These are phyloP conservation scores for Phytophthora melonis DNA, from an alignment of 352 stramenopile genomes.

Conservation along the genomic window DNA sequence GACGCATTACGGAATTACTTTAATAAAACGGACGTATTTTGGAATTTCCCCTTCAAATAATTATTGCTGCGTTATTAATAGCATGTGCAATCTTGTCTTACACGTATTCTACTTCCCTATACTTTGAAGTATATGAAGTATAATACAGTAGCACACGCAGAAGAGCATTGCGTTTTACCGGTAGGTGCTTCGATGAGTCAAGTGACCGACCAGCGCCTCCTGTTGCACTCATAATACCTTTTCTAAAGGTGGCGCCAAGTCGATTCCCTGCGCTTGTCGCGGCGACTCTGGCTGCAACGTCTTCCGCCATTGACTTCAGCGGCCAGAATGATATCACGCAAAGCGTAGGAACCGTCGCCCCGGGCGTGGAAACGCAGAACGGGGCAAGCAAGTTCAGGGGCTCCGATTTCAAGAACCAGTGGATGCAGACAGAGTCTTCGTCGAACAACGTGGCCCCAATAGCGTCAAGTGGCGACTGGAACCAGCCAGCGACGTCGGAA, in stretches of 20 bases:
- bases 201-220: too few relatives aligned
- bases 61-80: too few relatives aligned
- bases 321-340: neutral
- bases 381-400: neutral
- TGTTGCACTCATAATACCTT: neutral
- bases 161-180: too few relatives aligned
- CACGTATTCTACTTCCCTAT: too few relatives aligned
- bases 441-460: neutral
- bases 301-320: neutral
- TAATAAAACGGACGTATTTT: too few relatives aligned
- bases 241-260: neutral
- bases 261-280: neutral
- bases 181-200: too few relatives aligned
- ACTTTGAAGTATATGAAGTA: too few relatives aligned
- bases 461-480: neutral
- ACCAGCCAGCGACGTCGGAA: neutral
- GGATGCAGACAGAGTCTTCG: neutral
- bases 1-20: too few relatives aligned
- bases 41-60: too few relatives aligned
- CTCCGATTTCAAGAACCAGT: neutral
- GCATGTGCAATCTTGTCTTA: too few relatives aligned
- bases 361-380: neutral
- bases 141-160: too few relatives aligned
- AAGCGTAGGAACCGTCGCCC: neutral
- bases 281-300: neutral